Base-by-base conservation (phyloP, 129 eudicot species). In the Artemisia annua region DNA sequence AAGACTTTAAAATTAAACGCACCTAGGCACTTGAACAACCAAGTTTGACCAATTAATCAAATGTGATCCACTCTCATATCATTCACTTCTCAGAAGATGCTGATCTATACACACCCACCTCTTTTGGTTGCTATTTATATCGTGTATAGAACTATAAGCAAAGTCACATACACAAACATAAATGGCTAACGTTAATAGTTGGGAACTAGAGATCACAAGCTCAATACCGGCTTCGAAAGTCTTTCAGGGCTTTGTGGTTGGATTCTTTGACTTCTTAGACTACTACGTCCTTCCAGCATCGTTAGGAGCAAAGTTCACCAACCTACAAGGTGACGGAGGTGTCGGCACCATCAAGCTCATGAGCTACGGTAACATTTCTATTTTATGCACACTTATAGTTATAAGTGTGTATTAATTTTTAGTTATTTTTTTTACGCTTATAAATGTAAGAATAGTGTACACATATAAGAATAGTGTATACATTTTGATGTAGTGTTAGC, bases 131-230 rank as follows among this genome's bases (percentile, higher is more conserved):
- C 55, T 64, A 66, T 71, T 56, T 30, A 32, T 24, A 60, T 15
- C 11, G 32, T 24, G 60, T 22, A 26, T 72, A 17, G 16, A 60
- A 39, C 46, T 39, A 39, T 1, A 7, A 16, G 67, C 26, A 32
- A 2, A 59, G n/a, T 26, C 0, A 0, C 48, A 59, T 20, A 59
- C 46, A 72, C 11, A 8, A 22, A 72, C 51, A 67, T n/a, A 67
- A 13, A 72, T 72, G 76, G 68, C 26, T 44, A 20, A 72, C 14
- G 30, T 2, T 72, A 24, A 52, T 48, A 30, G 9, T 59, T 72
- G 76, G 76, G 76, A 72, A 60, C 20, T 50, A 5, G 68, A 72
- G 49, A 72, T 72, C 22, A 15, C 22, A 7, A 72, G 68, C 64
- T 46, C 69, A 5, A 46, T 72, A 24, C 11, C 58, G n/a, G 69